These are phyloP conservation scores for Telopea speciosissima DNA, from an alignment of 177 flowering plant species.

Conservation along the genomic window DNA sequence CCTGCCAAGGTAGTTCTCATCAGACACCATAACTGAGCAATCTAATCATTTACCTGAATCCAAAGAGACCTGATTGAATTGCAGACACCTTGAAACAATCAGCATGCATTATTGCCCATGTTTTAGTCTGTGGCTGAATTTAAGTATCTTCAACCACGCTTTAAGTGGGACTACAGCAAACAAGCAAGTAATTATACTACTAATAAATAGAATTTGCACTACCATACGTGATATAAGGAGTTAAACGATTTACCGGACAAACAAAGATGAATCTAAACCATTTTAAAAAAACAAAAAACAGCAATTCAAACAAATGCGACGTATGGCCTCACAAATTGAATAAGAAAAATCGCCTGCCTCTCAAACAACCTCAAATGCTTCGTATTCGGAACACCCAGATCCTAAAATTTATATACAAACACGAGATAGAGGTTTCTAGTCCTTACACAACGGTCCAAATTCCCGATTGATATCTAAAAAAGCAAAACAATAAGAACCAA, in stretches of 20 bases:
- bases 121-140: too few relatives aligned
- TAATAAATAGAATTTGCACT: background rate
- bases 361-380: too few relatives aligned
- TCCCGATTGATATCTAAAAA: background rate
- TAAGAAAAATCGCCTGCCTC: background rate
- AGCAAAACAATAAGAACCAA: background rate
- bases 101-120: background rate
- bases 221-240: background rate
- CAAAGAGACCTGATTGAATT: background rate
- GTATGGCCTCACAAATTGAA: too few relatives aligned
- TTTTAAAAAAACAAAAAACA: too few relatives aligned
- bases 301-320: background rate
- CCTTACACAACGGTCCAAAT: background rate
- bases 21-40: background rate
- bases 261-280: too few relatives aligned
- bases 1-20: background rate
- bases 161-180: background rate
- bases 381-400: background rate
- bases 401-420: too few relatives aligned
- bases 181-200: background rate
- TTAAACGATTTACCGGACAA: too few relatives aligned
- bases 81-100: background rate
- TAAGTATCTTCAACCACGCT: background rate
- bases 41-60: background rate
- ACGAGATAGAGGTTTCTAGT: too few relatives aligned